Percentiles rank a stretch among this genome's conserved stretches.
Evolutionary conservation across 805 yeast genomes (phyloP).

Genomic region (Candida jianshihensis): DNA sequence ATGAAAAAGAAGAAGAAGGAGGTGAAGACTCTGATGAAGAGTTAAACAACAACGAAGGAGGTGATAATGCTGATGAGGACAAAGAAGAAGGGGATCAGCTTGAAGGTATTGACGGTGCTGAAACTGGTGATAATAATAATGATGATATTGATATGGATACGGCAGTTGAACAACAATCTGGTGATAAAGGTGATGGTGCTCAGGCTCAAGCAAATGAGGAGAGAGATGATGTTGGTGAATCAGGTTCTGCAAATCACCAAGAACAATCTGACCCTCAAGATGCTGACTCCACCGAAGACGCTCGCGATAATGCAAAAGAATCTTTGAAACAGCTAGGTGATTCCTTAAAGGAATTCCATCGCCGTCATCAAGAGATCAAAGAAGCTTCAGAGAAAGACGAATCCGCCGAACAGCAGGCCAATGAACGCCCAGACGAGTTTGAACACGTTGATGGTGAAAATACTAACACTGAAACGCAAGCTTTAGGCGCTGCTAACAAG

Average conservation of each 20-base stretch:
- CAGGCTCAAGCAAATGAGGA: constrained; percentile 50
- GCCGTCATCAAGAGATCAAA: constrained; percentile 80
- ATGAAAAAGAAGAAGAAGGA: constrained; percentile 24
- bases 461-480: constrained; percentile 78
- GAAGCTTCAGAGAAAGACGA: constrained; percentile 52
- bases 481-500: constrained; percentile 80
- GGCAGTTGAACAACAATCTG: constrained; percentile 52
- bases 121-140: constrained; percentile 31
- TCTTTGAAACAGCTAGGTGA: constrained; percentile 88
- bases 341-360: constrained; percentile 83
- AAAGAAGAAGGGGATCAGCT: constrained; percentile 35
- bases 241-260: constrained; percentile 44
- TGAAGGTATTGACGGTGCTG: constrained; percentile 52
- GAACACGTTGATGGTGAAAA: constrained; percentile 79
- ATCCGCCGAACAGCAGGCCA: constrained; percentile 42
- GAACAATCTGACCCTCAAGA: constrained; percentile 36
- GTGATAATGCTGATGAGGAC: too few species aligned
- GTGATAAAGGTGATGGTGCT: constrained; percentile 57
- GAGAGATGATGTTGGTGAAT: constrained; percentile 61
- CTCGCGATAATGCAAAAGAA: constrained; percentile 64
- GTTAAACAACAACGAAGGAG: constrained; percentile 23
- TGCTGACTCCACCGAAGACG: constrained; percentile 38
- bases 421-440: constrained; percentile 76
- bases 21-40: constrained; percentile 29
- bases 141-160: constrained; percentile 50